Evolutionary conservation across 1,284 basidiomycete species (phyloP), one percentile per base, ranked within the genome.

Genomic region (Cerrena zonata): DNA sequence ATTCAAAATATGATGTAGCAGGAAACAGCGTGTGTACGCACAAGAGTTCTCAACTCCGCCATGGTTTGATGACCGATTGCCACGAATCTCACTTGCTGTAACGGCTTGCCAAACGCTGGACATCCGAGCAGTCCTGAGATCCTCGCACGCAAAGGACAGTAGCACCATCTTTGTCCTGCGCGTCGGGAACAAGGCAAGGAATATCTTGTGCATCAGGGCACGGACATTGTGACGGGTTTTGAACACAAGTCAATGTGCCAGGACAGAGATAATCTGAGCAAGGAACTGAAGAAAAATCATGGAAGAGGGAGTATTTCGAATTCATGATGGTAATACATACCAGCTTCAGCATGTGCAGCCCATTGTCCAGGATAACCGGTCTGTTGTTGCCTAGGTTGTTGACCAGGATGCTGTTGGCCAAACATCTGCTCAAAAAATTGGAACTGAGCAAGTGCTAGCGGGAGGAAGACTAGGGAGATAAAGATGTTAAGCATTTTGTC

Each of bases 391-490:
- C 73, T 75, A 38, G 79, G 78, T 27, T 79, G 75, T 40, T 65
- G 64, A 18, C 78, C 74, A 19, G 76, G 78, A 5, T 75, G 74
- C 23, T 72, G 72, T 48, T 67, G 62, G 5, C 69, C 69, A 48
- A 83, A 84, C 77, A 84, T 81, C 48, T 76, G 74, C 50, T 81
- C 76, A 58, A 85, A 86, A 66, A 84, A 84, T 38, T 67, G 64
- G 60, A 85, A 85, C 58, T 84, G 82, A 3, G 77, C 81, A 11
- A 65, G 61, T 15, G 65, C 71, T 11, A 61, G 25, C 5, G 56
- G 52, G 21, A 62, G 46, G 18, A 58, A 43, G 22, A 60, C 42
- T 24, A 66, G 56, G 25, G 54, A 39, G 5, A 59, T 43, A 21
- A 55, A 38, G 18, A 39, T n/a, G 25, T 34, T 27, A 38, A 49